Base-by-base conservation (phyloP, 2,329 filamentous ascomycete genomes). In the Xylariaceae sp. region DNA sequence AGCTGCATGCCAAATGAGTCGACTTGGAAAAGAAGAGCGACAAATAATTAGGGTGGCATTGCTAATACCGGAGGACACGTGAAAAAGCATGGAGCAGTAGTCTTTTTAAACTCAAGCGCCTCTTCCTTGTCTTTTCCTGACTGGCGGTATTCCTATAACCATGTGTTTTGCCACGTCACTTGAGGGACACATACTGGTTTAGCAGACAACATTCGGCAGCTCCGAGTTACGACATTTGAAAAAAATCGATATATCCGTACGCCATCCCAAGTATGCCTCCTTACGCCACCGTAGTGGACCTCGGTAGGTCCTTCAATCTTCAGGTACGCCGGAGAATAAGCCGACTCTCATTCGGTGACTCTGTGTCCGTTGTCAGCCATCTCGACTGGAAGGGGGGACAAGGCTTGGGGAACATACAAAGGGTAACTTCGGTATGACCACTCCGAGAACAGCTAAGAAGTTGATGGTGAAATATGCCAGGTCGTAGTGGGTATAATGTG, bases 401-500 rank as follows among this genome's bases (percentile, higher is more conserved):
- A 32, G 34, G 26, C 17, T 19, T 16, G 15, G 27, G 36, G 16
- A 33, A 79, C 89, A 65, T 74, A 97, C 90, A 61, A 86, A 90
- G 52, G 92, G 92, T 52, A 98, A 70, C 69, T 98, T 98, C 28
- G 92, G 92, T 60, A 98, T 92, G 43, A 98, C 85, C 40, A 98
- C 92, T 31, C 76, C 88, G 59, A 98, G 69, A 27, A 94, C 86
- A 40, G 92, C 92, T 56, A 96, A 68, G 62, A 94, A 90, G 69
- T 98, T 98, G 69, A 98, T 92, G 55, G 85, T 88, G 61, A 98
- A 98, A 67, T 95, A 97, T 31, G 88, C 85, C 61, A 96, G 65
- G 66, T 96, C 90, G 71, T 97, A 98, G 67, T 97, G 90, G 32
- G 92, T 97, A 68, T 97, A 98, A 67, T 98, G 92, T 16, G 92